Conservation (phyloP, 371 early-diverging fungal species). For the Syncephalastrum racemosum region DNA sequence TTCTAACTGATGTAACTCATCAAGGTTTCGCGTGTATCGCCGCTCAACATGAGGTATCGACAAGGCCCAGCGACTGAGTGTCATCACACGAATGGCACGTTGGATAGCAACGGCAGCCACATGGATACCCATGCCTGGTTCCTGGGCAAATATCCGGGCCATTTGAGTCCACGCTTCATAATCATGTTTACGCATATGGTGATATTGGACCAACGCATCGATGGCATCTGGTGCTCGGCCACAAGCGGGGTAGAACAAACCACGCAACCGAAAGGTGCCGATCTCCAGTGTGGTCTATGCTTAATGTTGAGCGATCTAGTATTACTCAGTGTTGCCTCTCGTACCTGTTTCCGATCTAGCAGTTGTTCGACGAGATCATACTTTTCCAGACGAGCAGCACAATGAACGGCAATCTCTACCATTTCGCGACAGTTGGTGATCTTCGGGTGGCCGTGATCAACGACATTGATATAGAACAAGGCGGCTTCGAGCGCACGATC, state of each 20-base stretch:
- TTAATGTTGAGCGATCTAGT: background rate
- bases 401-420: constrained; percentile 40
- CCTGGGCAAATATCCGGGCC: constrained; percentile 19
- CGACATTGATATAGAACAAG: constrained; percentile 31
- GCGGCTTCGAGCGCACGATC: constrained; percentile 31
- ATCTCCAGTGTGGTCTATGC: constrained; percentile 31
- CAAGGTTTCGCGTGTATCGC: constrained; percentile 31
- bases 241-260: constrained; percentile 32
- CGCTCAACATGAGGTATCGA: constrained; percentile 26
- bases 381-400: constrained; percentile 29
- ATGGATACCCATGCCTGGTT: constrained; percentile 25
- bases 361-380: constrained; percentile 30
- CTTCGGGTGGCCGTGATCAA: constrained; percentile 31
- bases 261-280: constrained; percentile 31
- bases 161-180: constrained; percentile 36
- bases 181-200: constrained; percentile 32
- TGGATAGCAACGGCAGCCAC: constrained; percentile 35
- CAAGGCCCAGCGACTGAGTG: constrained; percentile 31
- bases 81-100: constrained; percentile 39
- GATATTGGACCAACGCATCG: constrained; percentile 30
- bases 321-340: background rate
- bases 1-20: constrained; percentile 11
- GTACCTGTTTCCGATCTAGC: constrained; percentile 34
- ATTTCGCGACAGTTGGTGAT: constrained; percentile 38
- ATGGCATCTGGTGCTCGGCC: constrained; percentile 35